Evolutionary conservation across 1,284 basidiomycete species (phyloP).

Genomic region (Ceratobasidium sp.): DNA sequence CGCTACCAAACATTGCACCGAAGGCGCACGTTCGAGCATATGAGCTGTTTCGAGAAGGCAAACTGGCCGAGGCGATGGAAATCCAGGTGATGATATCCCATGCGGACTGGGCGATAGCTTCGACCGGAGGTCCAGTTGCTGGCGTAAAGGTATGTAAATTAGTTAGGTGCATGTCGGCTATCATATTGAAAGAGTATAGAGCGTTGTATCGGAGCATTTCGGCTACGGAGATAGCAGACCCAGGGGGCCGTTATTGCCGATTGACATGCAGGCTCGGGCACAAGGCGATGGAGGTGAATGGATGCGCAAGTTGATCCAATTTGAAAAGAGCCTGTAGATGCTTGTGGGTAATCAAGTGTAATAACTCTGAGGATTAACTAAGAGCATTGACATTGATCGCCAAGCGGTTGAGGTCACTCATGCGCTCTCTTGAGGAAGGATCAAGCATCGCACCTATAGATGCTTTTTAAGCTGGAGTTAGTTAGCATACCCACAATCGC

Average conservation of each 20-base stretch:
- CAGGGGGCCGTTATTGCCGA: slow-evolving; percentile 69
- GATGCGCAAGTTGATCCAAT: slow-evolving; percentile 70
- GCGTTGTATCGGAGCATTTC: slow-evolving; percentile 76
- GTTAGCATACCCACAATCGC: too few species aligned
- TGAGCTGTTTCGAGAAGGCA: slow-evolving; percentile 50
- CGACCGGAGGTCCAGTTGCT: slow-evolving; percentile 73
- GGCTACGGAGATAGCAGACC: slow-evolving; percentile 73
- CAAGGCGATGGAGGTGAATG: slow-evolving; percentile 60
- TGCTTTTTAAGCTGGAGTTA: too few species aligned
- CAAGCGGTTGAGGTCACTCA: too few species aligned
- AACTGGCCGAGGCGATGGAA: slow-evolving; percentile 47
- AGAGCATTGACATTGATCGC: too few species aligned
- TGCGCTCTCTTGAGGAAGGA: too few species aligned
- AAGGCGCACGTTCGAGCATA: slow-evolving; percentile 52
- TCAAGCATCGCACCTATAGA: too few species aligned
- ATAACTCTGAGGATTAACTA: too few species aligned
- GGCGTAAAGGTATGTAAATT: slow-evolving; percentile 68
- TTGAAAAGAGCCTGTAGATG: slow-evolving; percentile 69
- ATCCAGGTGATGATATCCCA: slow-evolving; percentile 70
- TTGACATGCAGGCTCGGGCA: slow-evolving; percentile 57
- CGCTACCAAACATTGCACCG: slow-evolving; percentile 56
- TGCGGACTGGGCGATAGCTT: slow-evolving; percentile 78
- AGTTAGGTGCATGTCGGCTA: neutral
- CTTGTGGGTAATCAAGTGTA: too few species aligned
- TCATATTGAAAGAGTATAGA: neutral